Base-by-base conservation (phyloP, 1,284 basidiomycete species). In the Polyporus tsugae region DNA sequence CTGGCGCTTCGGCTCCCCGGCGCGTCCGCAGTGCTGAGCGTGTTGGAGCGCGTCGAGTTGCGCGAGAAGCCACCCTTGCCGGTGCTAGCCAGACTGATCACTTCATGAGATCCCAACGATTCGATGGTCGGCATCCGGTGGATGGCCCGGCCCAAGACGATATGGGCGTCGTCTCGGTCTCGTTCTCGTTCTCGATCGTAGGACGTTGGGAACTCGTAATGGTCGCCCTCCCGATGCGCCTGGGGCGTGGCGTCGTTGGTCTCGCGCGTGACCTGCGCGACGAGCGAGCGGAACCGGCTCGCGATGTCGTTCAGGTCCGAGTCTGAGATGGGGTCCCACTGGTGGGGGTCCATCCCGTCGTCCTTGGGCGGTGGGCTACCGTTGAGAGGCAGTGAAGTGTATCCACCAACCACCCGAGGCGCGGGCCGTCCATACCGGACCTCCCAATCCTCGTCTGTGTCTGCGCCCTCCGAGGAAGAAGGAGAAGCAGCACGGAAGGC, bases 71-170 rank as follows among this genome's bases (percentile, higher is more conserved):
- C 65, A 64, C 74, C 71, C 73, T 63, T 13, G 53, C 46, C 44
- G 9, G 46, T 49, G 46, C 69, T 70, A 60, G 75, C 75, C 55
- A 77, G 70, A 65, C 77, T 78, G 75, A 75, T 75, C 39, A 77
- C 76, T 88, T 82, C 91, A 62, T 85, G 83, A 33, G 89, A 91
- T 53, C 90, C 90, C 77, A 92, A 82, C 52, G 86, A 89, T 75
- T 92, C 90, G 72, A 93, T 93, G n/a, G 91, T 93, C 41, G 91
- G 88, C 91, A 93, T 92, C 39, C 91, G 88, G 63, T 85, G 83
- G 62, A 93, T 84, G 71, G 83, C 85, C 29, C 85, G 82, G 63
- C 91, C 90, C 62, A 92, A 80, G 63, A 93, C 83, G 22, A 92
- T 80, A 67, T 85, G 84, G 65, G 86, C 85, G 59, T 88, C 77